A percentile compares a stretch with the other conserved stretches of the same genome.
These are phyloP conservation scores for Aspergillus heteromorphus DNA, from an alignment of 495 filamentous ascomycete genomes.

Conservation along the genomic window DNA sequence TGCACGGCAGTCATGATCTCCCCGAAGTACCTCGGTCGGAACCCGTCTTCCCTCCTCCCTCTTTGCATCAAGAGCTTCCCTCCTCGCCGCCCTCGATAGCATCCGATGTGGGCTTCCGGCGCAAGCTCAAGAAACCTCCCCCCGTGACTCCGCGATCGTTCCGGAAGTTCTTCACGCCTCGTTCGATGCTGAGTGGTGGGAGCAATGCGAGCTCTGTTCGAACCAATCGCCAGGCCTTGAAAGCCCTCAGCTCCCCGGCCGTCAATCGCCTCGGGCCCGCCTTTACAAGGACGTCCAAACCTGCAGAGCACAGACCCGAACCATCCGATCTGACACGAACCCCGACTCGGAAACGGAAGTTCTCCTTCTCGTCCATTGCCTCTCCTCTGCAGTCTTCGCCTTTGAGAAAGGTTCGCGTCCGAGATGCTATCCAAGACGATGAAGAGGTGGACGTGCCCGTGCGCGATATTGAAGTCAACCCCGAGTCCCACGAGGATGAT, in stretches of 20 bases:
- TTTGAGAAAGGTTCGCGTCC: slow-evolving; percentile 36
- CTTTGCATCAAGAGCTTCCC: slow-evolving; percentile 32
- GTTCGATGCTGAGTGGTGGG: slow-evolving; percentile 38
- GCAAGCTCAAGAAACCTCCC: slow-evolving; percentile 44
- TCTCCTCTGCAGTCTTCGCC: slow-evolving; percentile 56
- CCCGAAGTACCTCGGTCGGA: slow-evolving; percentile 40
- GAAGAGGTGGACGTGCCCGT: slow-evolving; percentile 26
- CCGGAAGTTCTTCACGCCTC: slow-evolving; percentile 78
- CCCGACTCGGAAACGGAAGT: slow-evolving; percentile 40
- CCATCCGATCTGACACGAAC: slow-evolving; percentile 29
- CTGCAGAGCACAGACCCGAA: slow-evolving; percentile 25
- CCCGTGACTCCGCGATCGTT: slow-evolving; percentile 72
- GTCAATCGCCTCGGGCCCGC: slow-evolving; percentile 52
- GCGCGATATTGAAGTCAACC: slow-evolving; percentile 26
- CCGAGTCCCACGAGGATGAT: slow-evolving; percentile 12
- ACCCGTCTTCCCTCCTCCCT: slow-evolving; percentile 31
- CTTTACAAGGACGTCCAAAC: slow-evolving; percentile 39
- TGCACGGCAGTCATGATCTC: slow-evolving; percentile 32
- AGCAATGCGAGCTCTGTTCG: slow-evolving; percentile 40
- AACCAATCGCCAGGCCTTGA: slow-evolving; percentile 58
- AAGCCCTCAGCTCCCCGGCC: slow-evolving; percentile 61
- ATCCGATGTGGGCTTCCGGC: slow-evolving; percentile 36
- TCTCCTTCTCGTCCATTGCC: slow-evolving; percentile 40
- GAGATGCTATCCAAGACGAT: slow-evolving; percentile 28
- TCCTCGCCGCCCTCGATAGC: slow-evolving; percentile 45